Evolutionary conservation across 1,284 basidiomycete genomes (phyloP).

Genomic region (Apiotrichum laibachii): DNA sequence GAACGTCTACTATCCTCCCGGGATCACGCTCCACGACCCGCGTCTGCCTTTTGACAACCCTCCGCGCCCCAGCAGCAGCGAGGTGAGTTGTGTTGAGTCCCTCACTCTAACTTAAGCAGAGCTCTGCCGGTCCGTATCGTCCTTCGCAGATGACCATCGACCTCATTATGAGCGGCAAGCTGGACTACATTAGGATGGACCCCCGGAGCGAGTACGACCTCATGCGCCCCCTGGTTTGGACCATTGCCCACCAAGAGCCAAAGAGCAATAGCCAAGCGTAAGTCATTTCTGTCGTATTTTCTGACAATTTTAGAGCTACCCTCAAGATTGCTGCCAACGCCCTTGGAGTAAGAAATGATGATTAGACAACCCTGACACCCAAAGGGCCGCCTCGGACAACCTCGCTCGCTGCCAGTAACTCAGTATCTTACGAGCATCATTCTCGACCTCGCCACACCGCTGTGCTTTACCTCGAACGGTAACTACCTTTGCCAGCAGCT

Average conservation of each 20-base stretch:
- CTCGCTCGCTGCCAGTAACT: constrained; percentile 10
- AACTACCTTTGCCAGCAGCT: constrained; percentile 49
- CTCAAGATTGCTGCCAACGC: constrained; percentile 40
- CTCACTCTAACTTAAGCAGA: not conserved
- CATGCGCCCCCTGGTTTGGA: constrained; percentile 38
- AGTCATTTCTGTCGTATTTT: not conserved
- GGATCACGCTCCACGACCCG: not conserved
- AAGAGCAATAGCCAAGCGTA: constrained; percentile 34
- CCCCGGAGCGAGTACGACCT: constrained; percentile 21
- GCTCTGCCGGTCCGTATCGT: constrained; percentile 3
- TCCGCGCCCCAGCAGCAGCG: not conserved
- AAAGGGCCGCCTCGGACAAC: constrained; percentile 15
- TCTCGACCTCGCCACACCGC: constrained; percentile 37
- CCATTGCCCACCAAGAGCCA: constrained; percentile 40
- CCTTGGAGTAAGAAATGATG: constrained; percentile 28
- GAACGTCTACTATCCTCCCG: not conserved
- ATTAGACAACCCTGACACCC: too few relatives aligned
- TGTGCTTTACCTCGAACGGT: constrained; percentile 47
- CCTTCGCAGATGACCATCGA: constrained; percentile 17
- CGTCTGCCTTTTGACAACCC: not conserved
- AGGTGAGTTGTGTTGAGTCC: not conserved
- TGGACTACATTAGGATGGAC: constrained; percentile 22
- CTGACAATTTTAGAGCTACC: constrained; percentile 17
- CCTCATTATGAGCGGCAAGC: constrained; percentile 22
- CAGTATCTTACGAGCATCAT: constrained; percentile 32